Evolutionary conservation across 108 stramenopile species (phyloP).

Genomic region (Bacterosira constricta): DNA sequence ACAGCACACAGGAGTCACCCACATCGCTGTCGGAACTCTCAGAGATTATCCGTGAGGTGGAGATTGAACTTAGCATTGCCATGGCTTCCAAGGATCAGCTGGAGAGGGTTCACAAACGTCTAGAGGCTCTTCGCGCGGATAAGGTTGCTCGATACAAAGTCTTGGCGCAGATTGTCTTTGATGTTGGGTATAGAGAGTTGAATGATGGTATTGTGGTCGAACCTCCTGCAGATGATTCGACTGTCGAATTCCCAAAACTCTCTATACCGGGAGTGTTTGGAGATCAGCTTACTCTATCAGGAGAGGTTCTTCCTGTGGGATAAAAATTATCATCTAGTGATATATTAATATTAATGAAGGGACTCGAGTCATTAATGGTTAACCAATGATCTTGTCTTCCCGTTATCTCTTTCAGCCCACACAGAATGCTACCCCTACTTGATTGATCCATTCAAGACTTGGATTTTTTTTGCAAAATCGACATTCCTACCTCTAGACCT

Average conservation of each 20-base stretch:
- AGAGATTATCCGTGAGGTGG: constrained; percentile 69
- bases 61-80: constrained; percentile 80
- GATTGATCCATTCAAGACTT: too few relatives aligned
- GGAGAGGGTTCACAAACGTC: constrained; percentile 54
- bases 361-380: too few relatives aligned
- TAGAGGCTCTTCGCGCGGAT: constrained; percentile 62
- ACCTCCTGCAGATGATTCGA: constrained; percentile 17
- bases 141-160: constrained; percentile 67
- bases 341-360: background rate
- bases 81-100: constrained; percentile 64
- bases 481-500: too few relatives aligned
- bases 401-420: too few relatives aligned
- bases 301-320: constrained; percentile 39
- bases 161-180: constrained; percentile 78
- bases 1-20: constrained; percentile 2
- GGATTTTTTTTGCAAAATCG: too few relatives aligned
- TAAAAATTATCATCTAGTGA: background rate
- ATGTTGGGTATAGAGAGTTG: constrained; percentile 83
- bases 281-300: constrained; percentile 27
- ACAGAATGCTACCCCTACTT: too few relatives aligned
- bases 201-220: constrained; percentile 49
- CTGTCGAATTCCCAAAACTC: constrained; percentile 36
- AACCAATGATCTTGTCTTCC: too few relatives aligned
- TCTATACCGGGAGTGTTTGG: constrained; percentile 46
- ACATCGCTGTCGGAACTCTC: constrained; percentile 53